phyloP scores from a whole-genome alignment of 495 filamentous ascomycete genomes.

The Penicillium arizonense region DNA sequence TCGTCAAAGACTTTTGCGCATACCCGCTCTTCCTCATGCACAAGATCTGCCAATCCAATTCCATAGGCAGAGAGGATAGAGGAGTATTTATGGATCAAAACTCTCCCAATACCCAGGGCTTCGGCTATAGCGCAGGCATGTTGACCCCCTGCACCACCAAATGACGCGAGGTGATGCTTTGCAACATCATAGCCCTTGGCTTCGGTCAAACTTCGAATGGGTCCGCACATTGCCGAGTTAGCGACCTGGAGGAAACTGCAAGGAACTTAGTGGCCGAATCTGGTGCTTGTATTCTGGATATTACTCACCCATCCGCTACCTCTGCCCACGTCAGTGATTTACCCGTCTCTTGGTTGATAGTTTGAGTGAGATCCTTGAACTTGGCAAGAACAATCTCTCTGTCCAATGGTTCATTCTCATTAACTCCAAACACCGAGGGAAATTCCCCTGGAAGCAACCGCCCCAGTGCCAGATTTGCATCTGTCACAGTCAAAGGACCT shows the following conservation, averaged over 20 bases:
- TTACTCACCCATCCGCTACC: slow-evolving; percentile 51
- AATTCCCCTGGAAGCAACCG: slow-evolving; percentile 86
- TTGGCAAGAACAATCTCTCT: slow-evolving; percentile 64
- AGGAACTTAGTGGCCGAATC: neutral
- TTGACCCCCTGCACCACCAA: slow-evolving; percentile 91
- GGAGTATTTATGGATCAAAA: slow-evolving; percentile 85
- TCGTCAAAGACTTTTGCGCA: slow-evolving; percentile 65
- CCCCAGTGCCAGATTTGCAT: slow-evolving; percentile 84
- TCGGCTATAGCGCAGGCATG: slow-evolving; percentile 91
- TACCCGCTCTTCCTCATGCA: slow-evolving; percentile 59
- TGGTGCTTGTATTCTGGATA: neutral
- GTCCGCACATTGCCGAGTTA: slow-evolving; percentile 90
- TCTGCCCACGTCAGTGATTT: slow-evolving; percentile 66
- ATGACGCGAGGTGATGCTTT: slow-evolving; percentile 80
- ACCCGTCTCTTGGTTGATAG: slow-evolving; percentile 62
- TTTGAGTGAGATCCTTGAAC: slow-evolving; percentile 67
- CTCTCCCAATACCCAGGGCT: slow-evolving; percentile 77
- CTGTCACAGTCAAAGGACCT: slow-evolving; percentile 83
- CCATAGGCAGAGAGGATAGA: slow-evolving; percentile 92
- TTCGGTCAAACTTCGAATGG: slow-evolving; percentile 86
- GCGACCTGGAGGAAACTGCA: slow-evolving; percentile 81
- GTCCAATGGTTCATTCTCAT: slow-evolving; percentile 53
- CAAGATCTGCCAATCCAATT: slow-evolving; percentile 90
- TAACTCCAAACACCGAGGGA: slow-evolving; percentile 44
- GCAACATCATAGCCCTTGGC: slow-evolving; percentile 88